These are phyloP conservation scores for Cercis canadensis DNA, from an alignment of 306 rosid genomes.

Conservation along the genomic window DNA sequence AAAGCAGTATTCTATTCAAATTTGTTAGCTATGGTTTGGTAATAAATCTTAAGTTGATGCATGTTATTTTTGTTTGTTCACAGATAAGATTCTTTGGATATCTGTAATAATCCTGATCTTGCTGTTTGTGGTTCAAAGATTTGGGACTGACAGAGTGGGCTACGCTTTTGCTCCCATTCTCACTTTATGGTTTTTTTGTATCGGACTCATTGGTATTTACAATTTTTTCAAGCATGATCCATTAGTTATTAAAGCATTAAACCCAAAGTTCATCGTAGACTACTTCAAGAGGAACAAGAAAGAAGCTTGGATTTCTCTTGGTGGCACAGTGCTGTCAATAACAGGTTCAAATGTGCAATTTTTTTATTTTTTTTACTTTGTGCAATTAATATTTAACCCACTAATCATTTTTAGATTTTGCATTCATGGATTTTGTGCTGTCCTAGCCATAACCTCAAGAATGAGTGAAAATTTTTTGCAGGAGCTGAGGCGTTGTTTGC, in stretches of 20 bases:
- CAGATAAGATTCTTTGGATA: slow-evolving; percentile 48
- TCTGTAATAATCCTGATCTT: slow-evolving; percentile 42
- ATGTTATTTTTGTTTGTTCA: too few species aligned
- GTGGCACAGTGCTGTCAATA: slow-evolving; percentile 44
- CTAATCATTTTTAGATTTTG: too few species aligned
- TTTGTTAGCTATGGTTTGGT: too few species aligned
- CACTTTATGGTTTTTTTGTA: slow-evolving; percentile 42
- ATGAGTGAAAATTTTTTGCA: too few species aligned
- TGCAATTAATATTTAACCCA: too few species aligned
- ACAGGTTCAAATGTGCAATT: too few species aligned
- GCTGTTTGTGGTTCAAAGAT: slow-evolving; percentile 48
- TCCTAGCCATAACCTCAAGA: too few species aligned
- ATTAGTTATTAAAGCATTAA: slow-evolving; percentile 38
- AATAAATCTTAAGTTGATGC: too few species aligned
- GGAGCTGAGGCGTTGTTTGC: slow-evolving; percentile 41
- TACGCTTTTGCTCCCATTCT: slow-evolving; percentile 52
- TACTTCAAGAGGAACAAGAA: slow-evolving; percentile 49
- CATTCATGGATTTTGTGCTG: too few species aligned
- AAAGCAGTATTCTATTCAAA: too few species aligned
- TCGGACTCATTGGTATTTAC: slow-evolving; percentile 43
- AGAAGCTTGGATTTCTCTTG: slow-evolving; percentile 57
- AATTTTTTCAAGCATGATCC: slow-evolving; percentile 42
- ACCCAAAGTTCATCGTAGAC: slow-evolving; percentile 37
- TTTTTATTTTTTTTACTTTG: background rate
- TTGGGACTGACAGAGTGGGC: slow-evolving; percentile 59